phyloP scores from a whole-genome alignment of 2,329 filamentous ascomycete genomes.

The Cercospora sp. region DNA sequence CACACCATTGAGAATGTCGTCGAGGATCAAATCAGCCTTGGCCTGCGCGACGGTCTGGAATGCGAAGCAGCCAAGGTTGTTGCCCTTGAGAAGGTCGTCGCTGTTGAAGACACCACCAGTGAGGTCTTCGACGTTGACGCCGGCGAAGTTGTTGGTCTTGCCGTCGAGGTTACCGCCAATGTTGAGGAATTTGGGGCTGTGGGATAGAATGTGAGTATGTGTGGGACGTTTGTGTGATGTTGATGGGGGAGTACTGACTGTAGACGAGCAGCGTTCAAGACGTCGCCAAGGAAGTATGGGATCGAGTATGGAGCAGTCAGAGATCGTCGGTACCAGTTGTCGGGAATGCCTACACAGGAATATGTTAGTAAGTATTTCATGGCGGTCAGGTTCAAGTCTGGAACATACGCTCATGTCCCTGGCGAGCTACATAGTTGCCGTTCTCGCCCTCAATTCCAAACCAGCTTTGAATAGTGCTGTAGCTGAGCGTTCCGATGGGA shows the following conservation, averaged over 20 bases:
- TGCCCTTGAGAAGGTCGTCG: constrained; percentile 32
- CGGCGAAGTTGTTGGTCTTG: constrained; percentile 40
- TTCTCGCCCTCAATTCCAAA: constrained; percentile 30
- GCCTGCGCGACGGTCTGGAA: constrained; percentile 41
- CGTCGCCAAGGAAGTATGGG: constrained; percentile 34
- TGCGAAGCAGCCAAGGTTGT: constrained; percentile 43
- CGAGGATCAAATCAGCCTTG: constrained; percentile 33
- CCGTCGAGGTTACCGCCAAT: constrained; percentile 43
- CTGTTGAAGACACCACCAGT: constrained; percentile 48
- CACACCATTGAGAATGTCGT: constrained; percentile 15
- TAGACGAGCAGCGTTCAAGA: constrained; percentile 24
- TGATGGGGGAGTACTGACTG: constrained; percentile 21
- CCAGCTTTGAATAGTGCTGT: constrained; percentile 29
- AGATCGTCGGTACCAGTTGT: constrained; percentile 38
- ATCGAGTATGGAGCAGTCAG: constrained; percentile 38
- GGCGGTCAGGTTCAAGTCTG: too few species aligned
- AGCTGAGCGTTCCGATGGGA: constrained; percentile 27
- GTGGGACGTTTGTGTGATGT: not conserved
- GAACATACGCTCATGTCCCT: constrained; percentile 32
- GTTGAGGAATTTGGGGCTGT: constrained; percentile 35
- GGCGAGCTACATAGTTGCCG: constrained; percentile 25
- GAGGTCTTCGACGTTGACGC: constrained; percentile 40
- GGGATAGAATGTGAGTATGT: not conserved
- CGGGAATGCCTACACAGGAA: constrained; percentile 16
- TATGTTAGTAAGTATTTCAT: not conserved